A percentile compares a stretch with the other conserved stretches of the same genome.
phyloP scores from a whole-genome alignment of 345 rosid genomes.

The Clausena lansium region DNA sequence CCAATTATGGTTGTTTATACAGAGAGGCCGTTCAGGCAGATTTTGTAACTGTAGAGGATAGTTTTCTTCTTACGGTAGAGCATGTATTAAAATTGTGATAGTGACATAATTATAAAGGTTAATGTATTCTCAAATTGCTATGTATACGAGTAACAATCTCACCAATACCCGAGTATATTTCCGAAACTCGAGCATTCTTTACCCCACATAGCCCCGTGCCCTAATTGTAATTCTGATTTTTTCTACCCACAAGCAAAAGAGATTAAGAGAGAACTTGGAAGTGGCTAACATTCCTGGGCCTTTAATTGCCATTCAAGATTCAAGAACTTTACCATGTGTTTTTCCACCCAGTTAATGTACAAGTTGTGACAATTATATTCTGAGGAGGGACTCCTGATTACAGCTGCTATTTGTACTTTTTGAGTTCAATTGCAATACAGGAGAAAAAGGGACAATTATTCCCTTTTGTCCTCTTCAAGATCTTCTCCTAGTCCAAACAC shows the following conservation, averaged over 20 bases:
- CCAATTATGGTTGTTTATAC: background rate
- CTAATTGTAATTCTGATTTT: no score
- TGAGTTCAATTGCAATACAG: background rate
- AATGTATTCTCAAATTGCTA: background rate
- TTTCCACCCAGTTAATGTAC: background rate
- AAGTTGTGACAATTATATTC: background rate
- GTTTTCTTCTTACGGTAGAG: background rate
- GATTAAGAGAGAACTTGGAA: background rate
- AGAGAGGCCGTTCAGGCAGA: background rate
- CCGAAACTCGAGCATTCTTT: no score
- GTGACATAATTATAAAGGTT: background rate
- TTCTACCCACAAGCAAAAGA: background rate
- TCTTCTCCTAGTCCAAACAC: constrained; percentile 35
- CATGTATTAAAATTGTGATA: background rate
- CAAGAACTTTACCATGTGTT: background rate
- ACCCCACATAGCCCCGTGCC: no score
- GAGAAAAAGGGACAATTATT: constrained; percentile 8
- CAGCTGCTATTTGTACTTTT: background rate
- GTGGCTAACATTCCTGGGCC: background rate
- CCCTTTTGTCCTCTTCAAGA: constrained; percentile 37
- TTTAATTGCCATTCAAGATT: background rate
- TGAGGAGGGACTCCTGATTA: constrained; percentile 1
- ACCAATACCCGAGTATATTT: background rate
- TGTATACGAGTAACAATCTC: background rate
- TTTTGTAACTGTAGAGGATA: background rate